Evolutionary conservation across 148 eudicot species (phyloP).

Genomic region (Amaranthus cruentus): DNA sequence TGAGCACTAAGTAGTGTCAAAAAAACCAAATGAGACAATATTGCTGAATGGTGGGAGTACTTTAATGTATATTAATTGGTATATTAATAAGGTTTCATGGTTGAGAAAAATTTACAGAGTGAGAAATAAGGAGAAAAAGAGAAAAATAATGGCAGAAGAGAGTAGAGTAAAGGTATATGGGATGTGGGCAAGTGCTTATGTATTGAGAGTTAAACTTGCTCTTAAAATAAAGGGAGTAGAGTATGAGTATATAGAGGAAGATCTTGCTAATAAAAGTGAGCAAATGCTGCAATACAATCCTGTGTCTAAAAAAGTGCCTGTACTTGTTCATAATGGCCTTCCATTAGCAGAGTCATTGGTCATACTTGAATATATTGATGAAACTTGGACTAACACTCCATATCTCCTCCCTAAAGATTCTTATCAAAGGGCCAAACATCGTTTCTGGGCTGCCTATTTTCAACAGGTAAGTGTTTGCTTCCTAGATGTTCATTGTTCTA

Average conservation of each 20-base stretch:
- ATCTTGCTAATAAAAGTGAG: constrained; percentile 26
- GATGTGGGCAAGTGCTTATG: constrained; percentile 28
- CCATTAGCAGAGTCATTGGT: constrained; percentile 38
- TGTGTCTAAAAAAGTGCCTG: constrained; percentile 28
- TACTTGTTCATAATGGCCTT: constrained; percentile 25
- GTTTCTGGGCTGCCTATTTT: constrained; percentile 39
- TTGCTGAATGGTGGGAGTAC: no score
- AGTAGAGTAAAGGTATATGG: constrained; percentile 28
- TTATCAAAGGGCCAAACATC: constrained; percentile 35
- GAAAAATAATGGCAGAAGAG: constrained; percentile 9
- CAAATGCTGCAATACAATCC: constrained; percentile 29
- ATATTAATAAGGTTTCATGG: no score
- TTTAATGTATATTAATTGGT: no score
- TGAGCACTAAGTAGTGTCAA: no score
- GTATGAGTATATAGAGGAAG: constrained; percentile 33
- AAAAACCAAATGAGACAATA: no score
- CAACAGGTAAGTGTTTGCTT: neutral
- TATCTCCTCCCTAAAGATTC: constrained; percentile 47
- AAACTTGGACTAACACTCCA: constrained; percentile 30
- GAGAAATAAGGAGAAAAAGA: neutral
- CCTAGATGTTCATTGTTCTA: neutral
- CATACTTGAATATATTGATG: constrained; percentile 55
- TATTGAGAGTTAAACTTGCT: constrained; percentile 19
- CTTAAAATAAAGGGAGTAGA: constrained; percentile 30
- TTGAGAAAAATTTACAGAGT: no score